A percentile compares a stretch with the other conserved stretches of the same genome.
Conservation (phyloP, 1,139 yeast genomes). For the Sugiyamaella grinbergsii region DNA sequence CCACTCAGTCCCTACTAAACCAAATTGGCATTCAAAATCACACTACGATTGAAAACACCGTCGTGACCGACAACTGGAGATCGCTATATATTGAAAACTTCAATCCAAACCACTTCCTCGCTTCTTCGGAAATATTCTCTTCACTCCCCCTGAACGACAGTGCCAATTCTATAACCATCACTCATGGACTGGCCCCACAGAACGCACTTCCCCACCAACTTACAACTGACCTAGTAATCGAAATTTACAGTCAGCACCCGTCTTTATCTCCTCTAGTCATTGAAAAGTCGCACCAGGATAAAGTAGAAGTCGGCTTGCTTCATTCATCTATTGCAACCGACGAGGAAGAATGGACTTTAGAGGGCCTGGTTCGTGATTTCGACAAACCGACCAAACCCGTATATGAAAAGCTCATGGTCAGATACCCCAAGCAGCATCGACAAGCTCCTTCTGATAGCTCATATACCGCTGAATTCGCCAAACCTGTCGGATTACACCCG, state of each 20-base stretch:
- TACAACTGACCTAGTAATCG: constrained; percentile 33
- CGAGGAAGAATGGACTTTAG: constrained; percentile 32
- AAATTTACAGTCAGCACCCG: constrained; percentile 30
- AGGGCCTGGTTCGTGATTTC: constrained; percentile 34
- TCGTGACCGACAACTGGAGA: constrained; percentile 35
- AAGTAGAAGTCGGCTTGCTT: constrained; percentile 36
- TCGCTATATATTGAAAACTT: constrained; percentile 28
- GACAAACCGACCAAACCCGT: constrained; percentile 16
- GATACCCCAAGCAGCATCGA: constrained; percentile 32
- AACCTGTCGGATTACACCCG: constrained; percentile 54
- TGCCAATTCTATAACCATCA: constrained; percentile 33
- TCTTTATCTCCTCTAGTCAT: constrained; percentile 9
- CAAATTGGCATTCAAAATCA: not conserved
- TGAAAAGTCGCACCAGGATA: constrained; percentile 3
- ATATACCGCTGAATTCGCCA: constrained; percentile 35
- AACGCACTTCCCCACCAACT: constrained; percentile 31
- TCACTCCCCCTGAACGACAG: constrained; percentile 22
- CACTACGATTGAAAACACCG: constrained; percentile 10
- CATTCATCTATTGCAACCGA: constrained; percentile 26
- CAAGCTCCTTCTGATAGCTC: constrained; percentile 32
- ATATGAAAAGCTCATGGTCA: constrained; percentile 32
- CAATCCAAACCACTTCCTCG: not conserved
- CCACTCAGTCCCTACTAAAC: not conserved
- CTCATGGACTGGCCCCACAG: constrained; percentile 33
- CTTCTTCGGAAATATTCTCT: constrained; percentile 2